These are phyloP conservation scores for Colletotrichum truncatum DNA, from an alignment of 2,329 filamentous ascomycete species.

Conservation along the genomic window DNA sequence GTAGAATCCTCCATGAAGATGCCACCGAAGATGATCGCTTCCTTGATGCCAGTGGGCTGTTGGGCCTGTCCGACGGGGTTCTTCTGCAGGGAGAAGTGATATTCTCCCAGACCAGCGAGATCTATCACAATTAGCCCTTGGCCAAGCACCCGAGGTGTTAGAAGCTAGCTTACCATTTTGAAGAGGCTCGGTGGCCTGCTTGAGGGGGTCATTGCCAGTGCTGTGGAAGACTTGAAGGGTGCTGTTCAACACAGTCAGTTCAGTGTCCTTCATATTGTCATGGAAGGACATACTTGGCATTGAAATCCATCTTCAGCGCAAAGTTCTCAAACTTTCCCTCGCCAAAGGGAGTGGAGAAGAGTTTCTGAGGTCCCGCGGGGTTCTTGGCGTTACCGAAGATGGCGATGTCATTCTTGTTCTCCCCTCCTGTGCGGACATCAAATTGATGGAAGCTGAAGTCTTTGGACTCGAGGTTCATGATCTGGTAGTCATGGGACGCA, in stretches of 20 bases:
- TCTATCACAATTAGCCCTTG: slow-evolving; percentile 1
- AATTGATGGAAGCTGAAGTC: slow-evolving; percentile 30
- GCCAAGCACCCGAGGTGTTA: too few species aligned
- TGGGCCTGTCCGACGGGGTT: slow-evolving; percentile 42
- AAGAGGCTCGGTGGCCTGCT: slow-evolving; percentile 44
- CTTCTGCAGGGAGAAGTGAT: slow-evolving; percentile 56
- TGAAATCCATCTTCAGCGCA: slow-evolving; percentile 29
- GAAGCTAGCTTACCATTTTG: slow-evolving; percentile 41
- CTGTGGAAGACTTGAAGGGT: slow-evolving; percentile 54
- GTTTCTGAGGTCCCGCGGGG: neutral
- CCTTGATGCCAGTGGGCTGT: slow-evolving; percentile 41
- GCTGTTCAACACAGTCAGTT: neutral
- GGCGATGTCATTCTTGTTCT: slow-evolving; percentile 43
- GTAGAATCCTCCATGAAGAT: slow-evolving; percentile 43
- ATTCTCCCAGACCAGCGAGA: slow-evolving; percentile 51
- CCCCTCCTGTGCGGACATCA: slow-evolving; percentile 38
- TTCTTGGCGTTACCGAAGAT: slow-evolving; percentile 29
- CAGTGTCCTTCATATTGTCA: neutral
- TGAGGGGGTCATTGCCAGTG: slow-evolving; percentile 44
- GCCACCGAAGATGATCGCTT: slow-evolving; percentile 43
- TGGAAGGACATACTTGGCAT: slow-evolving; percentile 29
- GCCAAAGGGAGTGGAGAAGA: slow-evolving; percentile 30
- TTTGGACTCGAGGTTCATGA: slow-evolving; percentile 34
- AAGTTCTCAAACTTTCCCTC: slow-evolving; percentile 29
- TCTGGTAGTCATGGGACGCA: slow-evolving; percentile 54